These are phyloP conservation scores for Barbarea vulgaris DNA, from an alignment of 345 rosid species.

Conservation along the genomic window DNA sequence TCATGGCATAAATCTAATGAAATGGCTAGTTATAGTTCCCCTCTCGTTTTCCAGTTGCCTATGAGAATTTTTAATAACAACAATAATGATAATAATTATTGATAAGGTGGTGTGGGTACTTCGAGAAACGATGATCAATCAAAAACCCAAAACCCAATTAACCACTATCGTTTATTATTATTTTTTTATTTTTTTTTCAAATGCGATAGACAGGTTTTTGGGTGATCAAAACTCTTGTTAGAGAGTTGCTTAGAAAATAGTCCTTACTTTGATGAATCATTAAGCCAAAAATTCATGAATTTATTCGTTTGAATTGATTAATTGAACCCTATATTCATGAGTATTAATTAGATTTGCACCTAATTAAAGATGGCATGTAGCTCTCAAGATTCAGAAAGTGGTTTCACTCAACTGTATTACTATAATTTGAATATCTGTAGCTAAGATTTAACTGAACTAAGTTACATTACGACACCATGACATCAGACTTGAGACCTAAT, in stretches of 20 bases:
- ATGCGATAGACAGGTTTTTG: not conserved
- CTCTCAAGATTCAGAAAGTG: slow-evolving; percentile 28
- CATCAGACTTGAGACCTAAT: slow-evolving; percentile 41
- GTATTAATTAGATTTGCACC: slow-evolving; percentile 18
- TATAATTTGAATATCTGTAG: slow-evolving; percentile 21
- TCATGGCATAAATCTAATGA: slow-evolving; percentile 35
- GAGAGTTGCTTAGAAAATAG: not conserved
- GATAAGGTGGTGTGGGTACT: slow-evolving; percentile 33
- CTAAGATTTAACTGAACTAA: slow-evolving; percentile 19
- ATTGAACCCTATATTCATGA: slow-evolving; percentile 16
- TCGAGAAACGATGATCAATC: slow-evolving; percentile 34
- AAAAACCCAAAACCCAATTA: slow-evolving; percentile 29
- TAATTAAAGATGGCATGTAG: slow-evolving; percentile 33
- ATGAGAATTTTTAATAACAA: slow-evolving; percentile 22
- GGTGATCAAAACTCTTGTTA: not conserved
- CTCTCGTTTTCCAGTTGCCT: slow-evolving; percentile 40
- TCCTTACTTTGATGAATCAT: not conserved
- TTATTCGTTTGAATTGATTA: not conserved
- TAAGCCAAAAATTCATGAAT: not conserved
- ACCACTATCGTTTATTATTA: not conserved
- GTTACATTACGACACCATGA: slow-evolving; percentile 37
- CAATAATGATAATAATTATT: slow-evolving; percentile 29
- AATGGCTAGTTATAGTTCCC: slow-evolving; percentile 35
- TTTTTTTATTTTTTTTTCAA: not conserved
- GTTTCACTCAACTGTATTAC: slow-evolving; percentile 20